phyloP scores from a whole-genome alignment of 73 alveolate genomes.

The Paramecium sonneborni region DNA sequence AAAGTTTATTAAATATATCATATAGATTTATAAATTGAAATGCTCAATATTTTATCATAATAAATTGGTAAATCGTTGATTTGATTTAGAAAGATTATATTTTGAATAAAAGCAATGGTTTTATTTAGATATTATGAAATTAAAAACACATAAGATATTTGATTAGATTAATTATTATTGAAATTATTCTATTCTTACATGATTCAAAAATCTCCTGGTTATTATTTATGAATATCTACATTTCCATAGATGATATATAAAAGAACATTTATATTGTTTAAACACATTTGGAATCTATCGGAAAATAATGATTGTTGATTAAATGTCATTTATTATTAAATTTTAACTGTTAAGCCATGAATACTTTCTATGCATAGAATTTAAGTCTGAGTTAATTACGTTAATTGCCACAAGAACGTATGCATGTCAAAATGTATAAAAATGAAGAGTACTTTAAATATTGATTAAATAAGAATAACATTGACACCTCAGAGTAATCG shows the following conservation, averaged over 20 bases:
- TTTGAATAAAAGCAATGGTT: not conserved
- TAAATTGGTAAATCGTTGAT: not conserved
- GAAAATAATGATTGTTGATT: not conserved
- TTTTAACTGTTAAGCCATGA: not conserved
- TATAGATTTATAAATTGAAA: not conserved
- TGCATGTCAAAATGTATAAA: not conserved
- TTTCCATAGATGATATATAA: not conserved
- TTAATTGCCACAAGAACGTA: constrained; percentile 29
- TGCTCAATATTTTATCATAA: not conserved
- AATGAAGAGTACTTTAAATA: constrained; percentile 22
- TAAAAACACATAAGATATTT: no score
- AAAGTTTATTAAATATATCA: not conserved
- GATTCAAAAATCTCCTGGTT: no score
- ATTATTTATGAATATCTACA: not conserved
- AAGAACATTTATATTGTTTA: not conserved
- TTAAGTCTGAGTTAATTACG: not conserved
- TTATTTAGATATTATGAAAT: not conserved
- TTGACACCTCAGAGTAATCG: constrained; percentile 18
- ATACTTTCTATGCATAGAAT: not conserved
- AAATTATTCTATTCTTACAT: no score
- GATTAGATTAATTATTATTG: not conserved
- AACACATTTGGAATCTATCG: not conserved
- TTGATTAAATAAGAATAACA: not conserved
- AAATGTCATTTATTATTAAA: not conserved
- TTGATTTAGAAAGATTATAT: not conserved